These are phyloP conservation scores for Colletotrichum liaoningense DNA, from an alignment of 2,329 filamentous ascomycete genomes.

Conservation along the genomic window DNA sequence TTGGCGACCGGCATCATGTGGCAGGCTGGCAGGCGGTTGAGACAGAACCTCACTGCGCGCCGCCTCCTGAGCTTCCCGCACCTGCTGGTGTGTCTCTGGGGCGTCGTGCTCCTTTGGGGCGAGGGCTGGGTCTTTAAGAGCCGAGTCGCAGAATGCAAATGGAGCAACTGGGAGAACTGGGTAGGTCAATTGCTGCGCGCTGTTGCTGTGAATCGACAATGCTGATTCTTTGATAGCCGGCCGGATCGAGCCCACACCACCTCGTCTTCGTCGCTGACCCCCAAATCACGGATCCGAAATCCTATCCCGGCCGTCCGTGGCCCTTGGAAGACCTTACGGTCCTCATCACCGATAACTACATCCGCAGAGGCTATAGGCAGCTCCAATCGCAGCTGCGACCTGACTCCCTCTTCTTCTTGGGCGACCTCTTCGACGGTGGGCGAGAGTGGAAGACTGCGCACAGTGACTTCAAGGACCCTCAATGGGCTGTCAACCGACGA, in stretches of 20 bases:
- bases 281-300: slow-evolving; percentile 92
- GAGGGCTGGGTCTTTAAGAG: slow-evolving; percentile 83
- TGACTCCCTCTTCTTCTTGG: slow-evolving; percentile 90
- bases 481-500: slow-evolving; percentile 64
- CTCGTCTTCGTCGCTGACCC: slow-evolving; percentile 89
- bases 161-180: slow-evolving; percentile 94
- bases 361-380: slow-evolving; percentile 83
- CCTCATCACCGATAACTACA: slow-evolving; percentile 86
- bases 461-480: slow-evolving; percentile 69
- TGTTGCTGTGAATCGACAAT: not conserved
- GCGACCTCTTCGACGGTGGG: slow-evolving; percentile 95
- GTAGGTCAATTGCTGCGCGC: slow-evolving; percentile 60
- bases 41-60: slow-evolving; percentile 59
- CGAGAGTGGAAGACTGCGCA: slow-evolving; percentile 88
- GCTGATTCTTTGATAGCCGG: slow-evolving; percentile 66
- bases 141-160: slow-evolving; percentile 78
- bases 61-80: slow-evolving; percentile 74
- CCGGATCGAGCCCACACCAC: slow-evolving; percentile 82
- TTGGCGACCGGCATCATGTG: slow-evolving; percentile 23
- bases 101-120: slow-evolving; percentile 83
- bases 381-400: slow-evolving; percentile 83
- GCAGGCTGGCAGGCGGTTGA: slow-evolving; percentile 42
- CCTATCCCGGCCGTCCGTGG: slow-evolving; percentile 85
- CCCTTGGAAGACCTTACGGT: slow-evolving; percentile 65
- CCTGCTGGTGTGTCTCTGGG: slow-evolving; percentile 78